These are phyloP conservation scores for Polyporus tsugae DNA, from an alignment of 1,284 basidiomycete genomes.

Conservation along the genomic window DNA sequence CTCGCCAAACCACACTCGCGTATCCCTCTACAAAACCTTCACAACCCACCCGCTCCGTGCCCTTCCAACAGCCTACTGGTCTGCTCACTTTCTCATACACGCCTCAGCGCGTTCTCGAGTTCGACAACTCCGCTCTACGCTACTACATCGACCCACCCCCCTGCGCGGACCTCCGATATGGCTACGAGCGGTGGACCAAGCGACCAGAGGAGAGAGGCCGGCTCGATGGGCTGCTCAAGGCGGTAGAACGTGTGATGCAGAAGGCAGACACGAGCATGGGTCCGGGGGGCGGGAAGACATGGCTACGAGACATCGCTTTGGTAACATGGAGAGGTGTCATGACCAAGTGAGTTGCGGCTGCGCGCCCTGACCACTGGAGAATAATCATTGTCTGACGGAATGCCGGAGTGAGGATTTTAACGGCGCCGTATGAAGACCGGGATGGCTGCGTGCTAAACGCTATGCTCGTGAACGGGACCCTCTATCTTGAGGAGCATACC, in stretches of 20 bases:
- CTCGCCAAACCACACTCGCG: constrained; percentile 1
- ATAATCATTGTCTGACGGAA: constrained; percentile 20
- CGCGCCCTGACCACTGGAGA: constrained; percentile 7
- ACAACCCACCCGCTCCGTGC: constrained; percentile 33
- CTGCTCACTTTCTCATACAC: constrained; percentile 60
- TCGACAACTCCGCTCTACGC: constrained; percentile 71
- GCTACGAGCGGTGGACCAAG: constrained; percentile 74
- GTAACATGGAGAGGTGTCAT: constrained; percentile 92
- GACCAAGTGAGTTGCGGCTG: constrained; percentile 75
- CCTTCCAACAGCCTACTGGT: constrained; percentile 54
- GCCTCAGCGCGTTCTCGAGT: constrained; percentile 57
- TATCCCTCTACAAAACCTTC: constrained; percentile 37
- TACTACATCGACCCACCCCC: constrained; percentile 73
- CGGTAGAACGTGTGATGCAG: constrained; percentile 52
- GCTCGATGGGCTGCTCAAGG: constrained; percentile 70
- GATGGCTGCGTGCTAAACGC: constrained; percentile 89
- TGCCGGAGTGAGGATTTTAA: constrained; percentile 70
- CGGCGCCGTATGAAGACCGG: constrained; percentile 81
- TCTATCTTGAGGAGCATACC: constrained; percentile 88
- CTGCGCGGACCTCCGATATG: constrained; percentile 67
- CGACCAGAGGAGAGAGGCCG: constrained; percentile 70
- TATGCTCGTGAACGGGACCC: constrained; percentile 77
- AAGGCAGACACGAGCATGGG: constrained; percentile 44
- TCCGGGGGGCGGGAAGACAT: constrained; percentile 38
- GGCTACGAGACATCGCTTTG: constrained; percentile 58